Conservation (phyloP, 1,284 basidiomycete genomes). For the Xanthoconium separans region DNA sequence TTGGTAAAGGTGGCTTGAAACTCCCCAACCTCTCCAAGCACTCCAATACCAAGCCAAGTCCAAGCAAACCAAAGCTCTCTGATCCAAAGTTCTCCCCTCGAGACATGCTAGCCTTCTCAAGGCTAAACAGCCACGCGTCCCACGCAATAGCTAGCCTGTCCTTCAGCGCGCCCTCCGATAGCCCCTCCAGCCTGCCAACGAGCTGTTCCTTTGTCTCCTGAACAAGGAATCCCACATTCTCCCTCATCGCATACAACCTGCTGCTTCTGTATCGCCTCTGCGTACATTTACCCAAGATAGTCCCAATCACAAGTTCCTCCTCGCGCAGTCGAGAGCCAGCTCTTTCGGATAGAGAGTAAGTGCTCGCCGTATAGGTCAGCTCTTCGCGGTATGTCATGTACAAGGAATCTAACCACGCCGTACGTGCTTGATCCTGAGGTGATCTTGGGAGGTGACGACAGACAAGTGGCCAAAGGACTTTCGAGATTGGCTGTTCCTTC, state of each 20-base stretch:
- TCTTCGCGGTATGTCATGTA: slow-evolving; percentile 61
- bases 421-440: slow-evolving; percentile 28
- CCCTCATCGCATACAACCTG: slow-evolving; percentile 60
- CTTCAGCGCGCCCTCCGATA: slow-evolving; percentile 33
- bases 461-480: slow-evolving; percentile 41
- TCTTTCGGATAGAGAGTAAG: slow-evolving; percentile 61
- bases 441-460: slow-evolving; percentile 36
- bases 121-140: slow-evolving; percentile 61
- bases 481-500: slow-evolving; percentile 50
- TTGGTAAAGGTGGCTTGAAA: slow-evolving; percentile 20
- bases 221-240: slow-evolving; percentile 56
- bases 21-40: slow-evolving; percentile 48
- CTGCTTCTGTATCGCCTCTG: slow-evolving; percentile 60
- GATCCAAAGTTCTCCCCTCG: slow-evolving; percentile 44
- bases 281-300: slow-evolving; percentile 65
- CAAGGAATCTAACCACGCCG: slow-evolving; percentile 37
- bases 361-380: slow-evolving; percentile 65
- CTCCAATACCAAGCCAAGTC: slow-evolving; percentile 57
- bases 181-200: slow-evolving; percentile 31
- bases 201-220: slow-evolving; percentile 49
- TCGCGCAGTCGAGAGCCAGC: slow-evolving; percentile 59
- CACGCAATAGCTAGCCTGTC: slow-evolving; percentile 54
- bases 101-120: slow-evolving; percentile 28
- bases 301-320: slow-evolving; percentile 71
- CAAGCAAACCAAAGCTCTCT: slow-evolving; percentile 67